A percentile compares a stretch with the other conserved stretches of the same genome.
These are phyloP conservation scores for Mucuna pruriens DNA, from an alignment of 306 rosid genomes.

Conservation along the genomic window DNA sequence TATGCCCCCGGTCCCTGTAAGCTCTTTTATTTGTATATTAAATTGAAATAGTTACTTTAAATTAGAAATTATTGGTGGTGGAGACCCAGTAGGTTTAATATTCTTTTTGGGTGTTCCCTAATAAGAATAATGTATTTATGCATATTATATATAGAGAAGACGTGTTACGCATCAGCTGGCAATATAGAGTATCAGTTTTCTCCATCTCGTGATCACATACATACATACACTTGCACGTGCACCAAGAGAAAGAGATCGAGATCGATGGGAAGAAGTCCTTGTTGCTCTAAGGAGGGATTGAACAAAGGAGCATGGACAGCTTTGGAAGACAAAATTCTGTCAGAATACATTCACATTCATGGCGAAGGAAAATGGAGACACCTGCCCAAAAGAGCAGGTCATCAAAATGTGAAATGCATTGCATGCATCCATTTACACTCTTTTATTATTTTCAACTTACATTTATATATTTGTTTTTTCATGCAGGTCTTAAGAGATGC, in stretches of 20 bases:
- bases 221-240: background rate
- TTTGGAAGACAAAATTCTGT: slow-evolving; percentile 52
- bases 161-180: background rate
- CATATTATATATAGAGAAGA: background rate
- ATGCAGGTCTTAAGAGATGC: slow-evolving; percentile 56
- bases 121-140: background rate
- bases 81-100: background rate
- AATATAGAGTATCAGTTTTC: background rate
- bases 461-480: background rate
- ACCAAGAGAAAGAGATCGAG: no score
- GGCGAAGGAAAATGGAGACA: slow-evolving; percentile 63
- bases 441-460: background rate
- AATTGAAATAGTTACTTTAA: no score
- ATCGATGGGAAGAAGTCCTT: slow-evolving; percentile 65
- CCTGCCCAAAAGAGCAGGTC: slow-evolving; percentile 62
- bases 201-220: background rate
- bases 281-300: slow-evolving; percentile 54
- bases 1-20: background rate
- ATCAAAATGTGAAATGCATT: background rate
- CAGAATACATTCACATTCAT: slow-evolving; percentile 42
- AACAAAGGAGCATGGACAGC: slow-evolving; percentile 67
- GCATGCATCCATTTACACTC: background rate
- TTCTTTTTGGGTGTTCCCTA: background rate
- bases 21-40: no score
- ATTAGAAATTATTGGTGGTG: slow-evolving; percentile 6